These are phyloP conservation scores for Galeopsis tetrahit DNA, from an alignment of 257 asterid genomes.

Conservation along the genomic window DNA sequence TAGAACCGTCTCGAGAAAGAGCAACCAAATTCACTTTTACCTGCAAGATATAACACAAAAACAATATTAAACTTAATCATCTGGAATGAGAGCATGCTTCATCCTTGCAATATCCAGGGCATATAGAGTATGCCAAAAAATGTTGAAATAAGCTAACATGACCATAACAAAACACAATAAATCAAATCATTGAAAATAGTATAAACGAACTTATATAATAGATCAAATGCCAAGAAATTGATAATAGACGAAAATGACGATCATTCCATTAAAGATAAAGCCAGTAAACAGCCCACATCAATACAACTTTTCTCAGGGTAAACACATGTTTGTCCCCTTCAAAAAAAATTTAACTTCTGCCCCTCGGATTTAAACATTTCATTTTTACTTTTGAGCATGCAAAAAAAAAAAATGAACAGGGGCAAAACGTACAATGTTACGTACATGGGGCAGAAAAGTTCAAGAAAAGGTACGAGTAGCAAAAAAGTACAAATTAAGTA, in stretches of 20 bases:
- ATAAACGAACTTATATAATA: background rate
- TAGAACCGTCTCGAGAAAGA: constrained; percentile 80
- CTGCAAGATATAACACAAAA: constrained; percentile 45
- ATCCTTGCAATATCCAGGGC: background rate
- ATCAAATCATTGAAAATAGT: background rate
- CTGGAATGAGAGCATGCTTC: constrained; percentile 13
- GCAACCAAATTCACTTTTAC: constrained; percentile 82
- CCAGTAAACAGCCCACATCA: background rate
- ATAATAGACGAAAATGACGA: constrained; percentile 10
- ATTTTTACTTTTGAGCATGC: background rate
- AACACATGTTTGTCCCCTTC: background rate
- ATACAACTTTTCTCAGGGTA: background rate
- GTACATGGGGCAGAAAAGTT: background rate
- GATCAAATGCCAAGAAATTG: background rate
- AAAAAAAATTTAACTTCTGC: background rate
- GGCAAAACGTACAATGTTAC: background rate
- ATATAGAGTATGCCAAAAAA: background rate
- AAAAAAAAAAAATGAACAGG: background rate
- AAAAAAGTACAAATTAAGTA: background rate
- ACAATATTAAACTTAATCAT: constrained; percentile 9
- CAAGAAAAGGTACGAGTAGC: background rate
- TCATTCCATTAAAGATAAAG: constrained; percentile 1
- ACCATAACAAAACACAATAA: background rate
- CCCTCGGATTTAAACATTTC: background rate
- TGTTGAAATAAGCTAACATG: background rate